A percentile compares a stretch with the other conserved stretches of the same genome.
Conservation (phyloP, 2,329 filamentous ascomycete genomes). For the Penicillium sp. region DNA sequence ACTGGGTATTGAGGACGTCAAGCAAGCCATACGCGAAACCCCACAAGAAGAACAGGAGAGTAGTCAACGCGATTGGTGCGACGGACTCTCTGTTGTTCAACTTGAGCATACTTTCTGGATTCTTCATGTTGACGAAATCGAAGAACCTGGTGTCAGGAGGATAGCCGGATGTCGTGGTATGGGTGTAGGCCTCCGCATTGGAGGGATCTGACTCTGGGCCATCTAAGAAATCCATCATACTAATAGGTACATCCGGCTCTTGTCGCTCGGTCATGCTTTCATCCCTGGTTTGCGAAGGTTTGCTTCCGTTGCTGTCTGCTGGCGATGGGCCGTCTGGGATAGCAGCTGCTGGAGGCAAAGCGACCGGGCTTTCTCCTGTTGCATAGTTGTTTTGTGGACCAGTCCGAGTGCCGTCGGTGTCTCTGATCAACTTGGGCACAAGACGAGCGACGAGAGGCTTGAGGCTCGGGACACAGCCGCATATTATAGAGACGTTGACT, state of each 20-base stretch:
- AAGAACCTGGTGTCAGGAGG: conserved; percentile 50
- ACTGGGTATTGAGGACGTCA: conserved; percentile 68
- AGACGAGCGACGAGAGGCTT: conserved; percentile 74
- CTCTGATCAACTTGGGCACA: conserved; percentile 54
- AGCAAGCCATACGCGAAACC: conserved; percentile 85
- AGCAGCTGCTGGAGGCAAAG: conserved; percentile 10
- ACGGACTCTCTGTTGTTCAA: conserved; percentile 55
- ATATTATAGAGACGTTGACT: conserved; percentile 84
- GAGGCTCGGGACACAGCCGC: conserved; percentile 84
- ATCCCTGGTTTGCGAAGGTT: conserved; percentile 17
- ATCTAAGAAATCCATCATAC: conserved; percentile 53
- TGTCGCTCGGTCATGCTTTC: conserved; percentile 9
- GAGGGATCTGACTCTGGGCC: conserved; percentile 41
- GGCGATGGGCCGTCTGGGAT: conserved; percentile 7
- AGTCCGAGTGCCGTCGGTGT: conserved; percentile 33
- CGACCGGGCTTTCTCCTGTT: conserved; percentile 8
- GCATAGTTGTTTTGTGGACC: conserved; percentile 9
- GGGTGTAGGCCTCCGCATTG: conserved; percentile 38
- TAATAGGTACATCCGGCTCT: conserved; percentile 14
- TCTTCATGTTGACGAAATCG: conserved; percentile 58
- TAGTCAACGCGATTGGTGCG: conserved; percentile 60
- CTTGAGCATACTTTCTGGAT: conserved; percentile 56
- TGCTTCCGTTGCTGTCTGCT: conserved; percentile 13
- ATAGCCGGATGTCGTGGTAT: conserved; percentile 29
- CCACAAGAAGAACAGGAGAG: conserved; percentile 81